phyloP scores from a whole-genome alignment of 257 asterid species.

The Solanum virginianum region DNA sequence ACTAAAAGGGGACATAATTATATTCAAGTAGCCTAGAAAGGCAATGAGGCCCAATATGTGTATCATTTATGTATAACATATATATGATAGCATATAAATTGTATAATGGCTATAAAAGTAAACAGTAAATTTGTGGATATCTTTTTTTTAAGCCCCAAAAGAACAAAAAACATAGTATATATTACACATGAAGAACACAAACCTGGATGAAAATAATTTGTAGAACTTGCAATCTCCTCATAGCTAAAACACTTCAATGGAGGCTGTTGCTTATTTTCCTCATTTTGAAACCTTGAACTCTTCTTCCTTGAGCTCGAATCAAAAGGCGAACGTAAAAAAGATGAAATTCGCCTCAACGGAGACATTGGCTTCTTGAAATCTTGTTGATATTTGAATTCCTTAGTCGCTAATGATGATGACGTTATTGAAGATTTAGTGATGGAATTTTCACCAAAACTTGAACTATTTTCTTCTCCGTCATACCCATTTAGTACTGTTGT shows the following conservation, averaged over 20 bases:
- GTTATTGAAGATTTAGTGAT: conserved; percentile 7
- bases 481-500: conserved; percentile 37
- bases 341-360: conserved; percentile 30
- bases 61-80: not conserved
- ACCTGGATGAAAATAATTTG: conserved; percentile 58
- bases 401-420: not conserved
- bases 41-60: not conserved
- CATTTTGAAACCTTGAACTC: conserved; percentile 3
- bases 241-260: conserved; percentile 42
- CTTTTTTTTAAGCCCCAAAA: too few relatives aligned
- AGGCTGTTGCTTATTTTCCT: conserved; percentile 19
- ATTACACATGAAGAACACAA: not conserved
- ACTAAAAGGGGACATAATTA: not conserved
- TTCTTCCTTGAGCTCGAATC: conserved; percentile 22
- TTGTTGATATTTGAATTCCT: not conserved
- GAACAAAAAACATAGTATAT: not conserved
- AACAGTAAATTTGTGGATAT: not conserved
- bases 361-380: conserved; percentile 30
- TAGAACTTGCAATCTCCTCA: conserved; percentile 50
- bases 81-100: not conserved
- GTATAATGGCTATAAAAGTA: not conserved
- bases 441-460: conserved; percentile 29
- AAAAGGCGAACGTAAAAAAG: conserved; percentile 22
- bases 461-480: conserved; percentile 38
- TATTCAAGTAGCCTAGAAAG: not conserved